Conservation (phyloP, 176 grass and related monocot genomes). For the Secale cereale region DNA sequence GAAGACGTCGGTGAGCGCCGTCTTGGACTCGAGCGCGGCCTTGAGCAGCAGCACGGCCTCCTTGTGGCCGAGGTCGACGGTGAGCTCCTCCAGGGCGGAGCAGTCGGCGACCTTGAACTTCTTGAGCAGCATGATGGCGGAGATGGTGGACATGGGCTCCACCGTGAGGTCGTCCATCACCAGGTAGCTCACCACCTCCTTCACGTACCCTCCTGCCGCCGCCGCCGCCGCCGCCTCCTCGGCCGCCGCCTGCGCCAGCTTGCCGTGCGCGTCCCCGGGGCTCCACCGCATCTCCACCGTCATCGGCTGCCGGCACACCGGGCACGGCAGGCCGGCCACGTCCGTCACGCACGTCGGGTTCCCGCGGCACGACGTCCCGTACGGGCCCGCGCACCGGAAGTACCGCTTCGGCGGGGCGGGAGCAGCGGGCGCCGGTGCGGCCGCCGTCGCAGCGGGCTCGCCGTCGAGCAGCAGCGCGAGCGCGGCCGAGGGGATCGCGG, state of each 20-base stretch:
- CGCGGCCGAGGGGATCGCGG: slow-evolving; percentile 23
- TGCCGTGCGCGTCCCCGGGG: slow-evolving; percentile 27
- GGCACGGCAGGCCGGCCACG: slow-evolving; percentile 26
- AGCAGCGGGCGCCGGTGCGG: background rate
- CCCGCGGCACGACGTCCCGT: background rate
- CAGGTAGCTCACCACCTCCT: slow-evolving; percentile 45
- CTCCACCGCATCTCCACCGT: slow-evolving; percentile 36
- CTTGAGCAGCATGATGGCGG: slow-evolving; percentile 58
- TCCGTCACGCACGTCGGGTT: slow-evolving; percentile 38
- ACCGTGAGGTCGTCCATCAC: slow-evolving; percentile 68
- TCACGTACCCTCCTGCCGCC: slow-evolving; percentile 45
- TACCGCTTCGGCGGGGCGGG: slow-evolving; percentile 17
- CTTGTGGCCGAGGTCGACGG: slow-evolving; percentile 19
- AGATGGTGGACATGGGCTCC: slow-evolving; percentile 67
- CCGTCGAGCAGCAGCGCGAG: slow-evolving; percentile 12
- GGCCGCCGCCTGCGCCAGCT: slow-evolving; percentile 7
- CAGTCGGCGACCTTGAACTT: slow-evolving; percentile 56
- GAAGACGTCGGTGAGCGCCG: slow-evolving; percentile 58
- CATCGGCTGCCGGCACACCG: slow-evolving; percentile 37
- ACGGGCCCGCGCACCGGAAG: slow-evolving; percentile 27
- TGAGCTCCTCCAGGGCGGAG: slow-evolving; percentile 39
- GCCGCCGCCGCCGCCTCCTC: slow-evolving; percentile 8
- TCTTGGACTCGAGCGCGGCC: slow-evolving; percentile 40
- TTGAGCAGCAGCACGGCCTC: slow-evolving; percentile 53
- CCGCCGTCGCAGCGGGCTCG: background rate